phyloP scores from a whole-genome alignment of 345 rosid species.

The Iberis pinnata region DNA sequence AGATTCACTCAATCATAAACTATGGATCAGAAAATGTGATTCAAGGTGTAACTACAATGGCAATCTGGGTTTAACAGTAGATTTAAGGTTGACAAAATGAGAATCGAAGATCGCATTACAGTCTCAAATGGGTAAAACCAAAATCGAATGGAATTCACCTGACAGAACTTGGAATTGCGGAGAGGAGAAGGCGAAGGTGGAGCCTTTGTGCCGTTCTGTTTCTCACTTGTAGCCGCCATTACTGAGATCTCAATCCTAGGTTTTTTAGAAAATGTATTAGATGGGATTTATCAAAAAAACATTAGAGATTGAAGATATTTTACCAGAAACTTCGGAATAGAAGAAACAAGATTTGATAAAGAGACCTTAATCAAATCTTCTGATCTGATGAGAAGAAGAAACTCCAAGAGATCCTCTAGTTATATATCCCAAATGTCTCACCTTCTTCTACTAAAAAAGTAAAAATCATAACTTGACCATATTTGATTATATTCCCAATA shows the following conservation, averaged over 20 bases:
- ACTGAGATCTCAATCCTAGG: slow-evolving; percentile 30
- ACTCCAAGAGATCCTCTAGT: slow-evolving; percentile 20
- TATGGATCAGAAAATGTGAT: too few species aligned
- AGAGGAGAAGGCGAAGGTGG: slow-evolving; percentile 89
- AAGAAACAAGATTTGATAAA: too few species aligned
- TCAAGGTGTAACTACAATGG: too few species aligned
- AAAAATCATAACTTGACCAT: too few species aligned
- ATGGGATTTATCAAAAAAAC: neutral
- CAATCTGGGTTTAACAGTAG: too few species aligned
- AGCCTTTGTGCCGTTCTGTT: slow-evolving; percentile 48
- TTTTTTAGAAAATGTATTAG: neutral
- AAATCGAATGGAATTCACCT: slow-evolving; percentile 38
- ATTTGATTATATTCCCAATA: too few species aligned
- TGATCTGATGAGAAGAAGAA: slow-evolving; percentile 25
- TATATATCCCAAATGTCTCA: slow-evolving; percentile 24
- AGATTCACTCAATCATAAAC: too few species aligned
- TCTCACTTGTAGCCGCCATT: slow-evolving; percentile 59
- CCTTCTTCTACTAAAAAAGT: too few species aligned
- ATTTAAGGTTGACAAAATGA: too few species aligned
- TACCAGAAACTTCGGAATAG: neutral
- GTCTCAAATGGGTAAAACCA: neutral
- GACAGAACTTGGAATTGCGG: slow-evolving; percentile 74
- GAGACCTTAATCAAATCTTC: slow-evolving; percentile 11
- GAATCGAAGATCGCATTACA: too few species aligned
- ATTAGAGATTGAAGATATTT: too few species aligned